Conservation (phyloP, 176 grass and related monocot species). For the Avena atlantica region DNA sequence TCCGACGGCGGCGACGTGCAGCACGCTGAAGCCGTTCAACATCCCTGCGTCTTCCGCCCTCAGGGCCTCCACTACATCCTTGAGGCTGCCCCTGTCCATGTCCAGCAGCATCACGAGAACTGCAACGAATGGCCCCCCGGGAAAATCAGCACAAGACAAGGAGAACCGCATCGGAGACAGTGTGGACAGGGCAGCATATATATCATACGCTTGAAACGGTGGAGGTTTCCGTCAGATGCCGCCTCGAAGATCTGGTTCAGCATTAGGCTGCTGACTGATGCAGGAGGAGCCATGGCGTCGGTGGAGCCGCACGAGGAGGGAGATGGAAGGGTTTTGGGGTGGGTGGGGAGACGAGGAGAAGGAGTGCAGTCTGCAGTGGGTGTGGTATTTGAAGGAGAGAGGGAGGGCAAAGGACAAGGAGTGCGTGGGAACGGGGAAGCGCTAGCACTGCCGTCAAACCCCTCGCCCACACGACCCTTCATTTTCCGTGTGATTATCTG, state of each 20-base stretch:
- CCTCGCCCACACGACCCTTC: background rate
- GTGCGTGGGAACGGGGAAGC: background rate
- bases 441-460: background rate
- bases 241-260: background rate
- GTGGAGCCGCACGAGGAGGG: background rate
- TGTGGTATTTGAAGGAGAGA: background rate
- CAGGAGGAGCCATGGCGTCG: background rate
- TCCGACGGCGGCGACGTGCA: background rate
- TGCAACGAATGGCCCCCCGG: background rate
- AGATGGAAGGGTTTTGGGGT: background rate
- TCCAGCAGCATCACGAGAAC: constrained; percentile 15
- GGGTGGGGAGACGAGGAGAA: background rate
- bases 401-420: background rate
- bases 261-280: background rate
- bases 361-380: background rate
- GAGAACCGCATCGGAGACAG: background rate
- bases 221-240: background rate
- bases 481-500: background rate
- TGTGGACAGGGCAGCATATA: background rate
- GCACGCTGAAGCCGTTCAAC: background rate
- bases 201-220: background rate
- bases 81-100: constrained; percentile 8
- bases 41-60: background rate
- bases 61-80: background rate
- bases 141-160: background rate